Evolutionary conservation across 345 rosid genomes (phyloP), one percentile per base, ranked within the genome.

Genomic region (Raphanus sativus): DNA sequence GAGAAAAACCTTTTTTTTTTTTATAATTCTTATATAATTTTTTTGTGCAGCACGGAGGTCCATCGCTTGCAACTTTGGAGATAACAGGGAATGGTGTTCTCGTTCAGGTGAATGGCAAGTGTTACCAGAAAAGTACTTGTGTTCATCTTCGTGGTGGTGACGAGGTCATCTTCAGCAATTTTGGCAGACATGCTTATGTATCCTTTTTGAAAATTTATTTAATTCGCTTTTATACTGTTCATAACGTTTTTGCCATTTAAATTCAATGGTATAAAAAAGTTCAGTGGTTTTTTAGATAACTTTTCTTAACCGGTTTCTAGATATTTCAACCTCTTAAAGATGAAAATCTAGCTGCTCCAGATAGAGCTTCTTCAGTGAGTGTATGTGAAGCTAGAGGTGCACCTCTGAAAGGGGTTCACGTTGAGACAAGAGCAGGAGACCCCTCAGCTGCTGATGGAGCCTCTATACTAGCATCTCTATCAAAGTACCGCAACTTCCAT

Each of bases 121-220:
- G 62, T 63, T 83, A 80, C 79, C 83, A 81, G 3, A 92, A 88
- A 82, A 82, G 79, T 45, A 16, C 84, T 33, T 73, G 69, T 38
- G 80, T 90, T 74, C 74, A 84, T 56, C 79, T 96, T 33, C 85
- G 84, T 30, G 99, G 93, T 78, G 99, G 99, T 5, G 99, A 96
- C 76, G 98, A 96, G 81, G 84, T 96, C 79, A 80, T 93, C 82
- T 96, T 96, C 77, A 85, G 85, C 71, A 67, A 83, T 42, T 64
- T 87, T 4, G 93, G 87, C 55, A 90, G 87, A 81, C 94, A 96
- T 85, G 87, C 99, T 74, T 96, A 96, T 79, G 99, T 95, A 95
- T 95, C 99, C 98, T 95, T 82, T 58, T 54, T 74, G 15, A 6
- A 34, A 65, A 25, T 52, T 10, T 45, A 69, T 40, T 75, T 6